Conservation (phyloP, 2,329 filamentous ascomycete genomes). For the Clonostachys chloroleuca region DNA sequence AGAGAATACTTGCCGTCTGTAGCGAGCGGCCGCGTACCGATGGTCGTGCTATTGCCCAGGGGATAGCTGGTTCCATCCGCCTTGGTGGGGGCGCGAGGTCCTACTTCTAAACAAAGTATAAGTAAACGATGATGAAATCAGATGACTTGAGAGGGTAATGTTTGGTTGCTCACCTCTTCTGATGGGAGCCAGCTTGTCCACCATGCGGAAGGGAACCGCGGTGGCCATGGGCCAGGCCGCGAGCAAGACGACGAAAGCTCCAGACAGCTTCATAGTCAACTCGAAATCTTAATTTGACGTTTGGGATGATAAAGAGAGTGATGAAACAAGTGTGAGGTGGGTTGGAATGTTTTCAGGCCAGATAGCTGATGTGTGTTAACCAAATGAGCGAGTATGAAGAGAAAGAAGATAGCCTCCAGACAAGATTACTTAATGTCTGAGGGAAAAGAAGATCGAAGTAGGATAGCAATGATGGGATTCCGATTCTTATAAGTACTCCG, state of each 20-base stretch:
- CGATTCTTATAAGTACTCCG: too few species aligned
- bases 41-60: too few species aligned
- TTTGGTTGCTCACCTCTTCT: too few species aligned
- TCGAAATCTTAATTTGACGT: constrained; percentile 1
- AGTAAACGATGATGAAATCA: not conserved
- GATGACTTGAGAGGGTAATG: too few species aligned
- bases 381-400: not conserved
- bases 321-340: not conserved
- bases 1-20: too few species aligned
- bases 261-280: constrained; percentile 14
- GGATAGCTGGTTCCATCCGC: not conserved
- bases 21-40: too few species aligned
- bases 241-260: constrained; percentile 9
- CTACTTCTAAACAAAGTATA: not conserved
- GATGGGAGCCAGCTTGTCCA: constrained; percentile 1
- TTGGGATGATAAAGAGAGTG: not conserved
- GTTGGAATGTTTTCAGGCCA: not conserved
- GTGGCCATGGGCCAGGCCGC: constrained; percentile 8
- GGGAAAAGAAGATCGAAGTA: too few species aligned
- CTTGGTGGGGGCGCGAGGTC: not conserved
- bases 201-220: constrained; percentile 6
- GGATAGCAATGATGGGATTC: too few species aligned
- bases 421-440: too few species aligned
- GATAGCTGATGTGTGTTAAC: not conserved
- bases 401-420: too few species aligned